Conservation (phyloP, 805 yeast species). For the Pichia sporocuriosa region DNA sequence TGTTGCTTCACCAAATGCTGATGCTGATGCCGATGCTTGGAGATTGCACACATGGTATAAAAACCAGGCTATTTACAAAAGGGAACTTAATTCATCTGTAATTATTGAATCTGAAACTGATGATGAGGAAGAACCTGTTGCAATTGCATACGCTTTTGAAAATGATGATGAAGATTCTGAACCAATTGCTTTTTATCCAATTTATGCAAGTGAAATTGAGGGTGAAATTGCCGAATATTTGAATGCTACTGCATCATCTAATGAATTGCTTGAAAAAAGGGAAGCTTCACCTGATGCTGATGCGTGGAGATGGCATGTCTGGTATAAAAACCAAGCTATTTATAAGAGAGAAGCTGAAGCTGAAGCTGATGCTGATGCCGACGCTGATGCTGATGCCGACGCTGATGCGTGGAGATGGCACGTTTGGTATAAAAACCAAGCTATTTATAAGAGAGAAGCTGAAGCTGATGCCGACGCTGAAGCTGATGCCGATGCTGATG, state of each 20-base stretch:
- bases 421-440: conserved; percentile 4
- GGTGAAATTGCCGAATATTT: not conserved
- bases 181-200: conserved; percentile 8
- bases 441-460: conserved; percentile 13
- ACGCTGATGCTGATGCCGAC: conserved; percentile 9
- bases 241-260: not conserved
- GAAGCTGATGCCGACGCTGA: conserved; percentile 7
- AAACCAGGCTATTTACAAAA: conserved; percentile 12
- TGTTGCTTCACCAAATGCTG: conserved; percentile 2
- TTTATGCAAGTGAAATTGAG: conserved; percentile 6
- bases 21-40: conserved; percentile 7
- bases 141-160: conserved; percentile 3
- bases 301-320: conserved; percentile 11
- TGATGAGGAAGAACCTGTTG: conserved; percentile 7
- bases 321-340: conserved; percentile 7
- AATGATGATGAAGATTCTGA: conserved; percentile 2
- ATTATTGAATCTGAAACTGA: not conserved
- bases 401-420: conserved; percentile 11
- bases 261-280: not conserved
- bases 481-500: conserved; percentile 6
- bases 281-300: conserved; percentile 7
- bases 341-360: conserved; percentile 4
- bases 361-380: conserved; percentile 8
- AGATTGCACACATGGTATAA: conserved; percentile 7
- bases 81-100: conserved; percentile 26